Conservation (phyloP, 495 filamentous ascomycete genomes). For the Podospora sp. region DNA sequence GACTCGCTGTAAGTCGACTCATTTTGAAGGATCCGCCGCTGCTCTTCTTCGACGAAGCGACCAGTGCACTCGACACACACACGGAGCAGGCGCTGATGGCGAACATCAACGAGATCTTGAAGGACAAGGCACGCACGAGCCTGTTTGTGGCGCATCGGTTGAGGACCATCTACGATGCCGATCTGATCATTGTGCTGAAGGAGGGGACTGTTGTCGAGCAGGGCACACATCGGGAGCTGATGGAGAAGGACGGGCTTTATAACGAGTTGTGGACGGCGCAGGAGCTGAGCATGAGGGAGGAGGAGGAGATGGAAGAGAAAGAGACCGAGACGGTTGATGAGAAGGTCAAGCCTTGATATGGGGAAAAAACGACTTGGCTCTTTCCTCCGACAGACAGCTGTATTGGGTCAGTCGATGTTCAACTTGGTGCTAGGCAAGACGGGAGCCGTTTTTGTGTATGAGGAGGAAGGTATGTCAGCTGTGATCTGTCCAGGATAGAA, state of each 20-base stretch:
- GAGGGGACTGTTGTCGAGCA: constrained; percentile 81
- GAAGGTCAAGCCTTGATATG: background rate
- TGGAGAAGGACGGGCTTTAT: constrained; percentile 81
- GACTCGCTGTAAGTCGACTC: constrained; percentile 82
- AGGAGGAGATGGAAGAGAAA: constrained; percentile 23
- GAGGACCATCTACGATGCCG: constrained; percentile 91
- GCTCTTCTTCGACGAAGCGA: constrained; percentile 97
- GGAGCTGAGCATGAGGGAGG: constrained; percentile 32
- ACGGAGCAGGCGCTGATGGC: constrained; percentile 89
- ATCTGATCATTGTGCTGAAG: constrained; percentile 88
- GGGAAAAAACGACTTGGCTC: too few relatives aligned
- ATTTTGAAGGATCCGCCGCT: constrained; percentile 91
- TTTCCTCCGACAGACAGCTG: too few relatives aligned
- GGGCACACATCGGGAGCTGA: constrained; percentile 82
- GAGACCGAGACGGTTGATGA: background rate
- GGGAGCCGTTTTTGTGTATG: too few relatives aligned
- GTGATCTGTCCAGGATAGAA: too few relatives aligned
- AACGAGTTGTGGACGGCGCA: constrained; percentile 75
- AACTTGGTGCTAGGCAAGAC: too few relatives aligned
- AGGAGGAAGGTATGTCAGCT: too few relatives aligned
- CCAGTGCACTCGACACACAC: constrained; percentile 92
- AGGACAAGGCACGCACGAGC: constrained; percentile 85
- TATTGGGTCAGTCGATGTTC: too few relatives aligned
- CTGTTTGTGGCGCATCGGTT: constrained; percentile 93
- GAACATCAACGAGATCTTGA: constrained; percentile 92